phyloP scores from a whole-genome alignment of 371 early-diverging fungal species.

The Phascolomyces articulosus region DNA sequence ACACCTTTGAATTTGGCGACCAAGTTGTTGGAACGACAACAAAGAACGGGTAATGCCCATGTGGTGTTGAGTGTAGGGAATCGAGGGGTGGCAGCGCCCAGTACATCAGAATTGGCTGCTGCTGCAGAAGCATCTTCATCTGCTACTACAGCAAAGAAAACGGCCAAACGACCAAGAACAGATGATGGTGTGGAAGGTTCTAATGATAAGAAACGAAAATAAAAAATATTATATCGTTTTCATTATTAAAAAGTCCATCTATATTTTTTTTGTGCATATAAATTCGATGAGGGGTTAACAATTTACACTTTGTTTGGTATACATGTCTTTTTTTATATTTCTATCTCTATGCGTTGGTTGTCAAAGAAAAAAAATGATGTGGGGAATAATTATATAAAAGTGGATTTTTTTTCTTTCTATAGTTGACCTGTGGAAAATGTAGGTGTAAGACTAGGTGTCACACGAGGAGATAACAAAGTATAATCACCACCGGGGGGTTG shows the following conservation, averaged over 20 bases:
- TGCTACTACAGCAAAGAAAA: not conserved
- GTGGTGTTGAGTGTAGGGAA: slow-evolving; percentile 86
- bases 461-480: too few species aligned
- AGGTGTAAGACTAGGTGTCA: not conserved
- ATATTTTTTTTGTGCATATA: too few species aligned
- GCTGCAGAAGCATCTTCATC: slow-evolving; percentile 6
- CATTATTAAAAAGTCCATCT: too few species aligned
- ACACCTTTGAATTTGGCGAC: slow-evolving; percentile 80
- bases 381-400: not conserved
- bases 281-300: too few species aligned
- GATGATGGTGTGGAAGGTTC: slow-evolving; percentile 3
- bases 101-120: not conserved
- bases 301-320: too few species aligned
- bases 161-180: slow-evolving; percentile 7
- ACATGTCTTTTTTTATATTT: too few species aligned
- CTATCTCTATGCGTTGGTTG: too few species aligned
- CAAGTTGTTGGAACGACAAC: slow-evolving; percentile 76
- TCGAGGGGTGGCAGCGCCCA: slow-evolving; percentile 52
- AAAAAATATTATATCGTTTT: not conserved
- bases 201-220: slow-evolving; percentile 9
- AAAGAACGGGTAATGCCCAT: slow-evolving; percentile 76
- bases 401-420: not conserved
- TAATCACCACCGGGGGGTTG: too few species aligned
- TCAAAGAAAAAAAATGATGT: too few species aligned
- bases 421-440: not conserved